phyloP scores from a whole-genome alignment of 2,329 filamentous ascomycete genomes.

The Didymella sp. region DNA sequence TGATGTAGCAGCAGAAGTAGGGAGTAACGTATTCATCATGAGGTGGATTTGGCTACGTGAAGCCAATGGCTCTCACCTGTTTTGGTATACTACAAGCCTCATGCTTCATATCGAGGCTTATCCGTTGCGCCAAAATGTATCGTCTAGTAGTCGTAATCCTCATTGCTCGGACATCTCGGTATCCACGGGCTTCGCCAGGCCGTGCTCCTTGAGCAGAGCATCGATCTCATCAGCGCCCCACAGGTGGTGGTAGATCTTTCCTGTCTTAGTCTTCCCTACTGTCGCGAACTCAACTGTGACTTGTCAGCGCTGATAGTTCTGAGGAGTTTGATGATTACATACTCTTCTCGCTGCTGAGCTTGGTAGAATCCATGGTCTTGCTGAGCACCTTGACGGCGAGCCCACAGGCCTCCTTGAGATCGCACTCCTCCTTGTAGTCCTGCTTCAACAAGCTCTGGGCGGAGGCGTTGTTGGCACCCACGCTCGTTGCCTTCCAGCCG shows the following conservation, averaged over 20 bases:
- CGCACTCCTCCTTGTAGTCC: constrained; percentile 99
- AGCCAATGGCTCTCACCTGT: constrained; percentile 38
- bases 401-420: constrained; percentile 92
- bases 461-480: constrained; percentile 96
- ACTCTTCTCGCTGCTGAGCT: constrained; percentile 99
- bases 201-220: constrained; percentile 91
- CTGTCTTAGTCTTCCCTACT: constrained; percentile 91
- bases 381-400: constrained; percentile 98
- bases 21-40: constrained; percentile 28
- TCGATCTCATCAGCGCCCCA: constrained; percentile 98
- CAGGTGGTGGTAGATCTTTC: constrained; percentile 97
- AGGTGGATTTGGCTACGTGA: constrained; percentile 36
- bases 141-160: constrained; percentile 32
- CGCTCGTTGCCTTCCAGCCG: constrained; percentile 98
- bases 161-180: constrained; percentile 48
- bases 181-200: constrained; percentile 73
- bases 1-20: not conserved
- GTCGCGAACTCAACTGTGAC: constrained; percentile 92
- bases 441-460: constrained; percentile 97
- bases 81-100: constrained; percentile 44
- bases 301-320: constrained; percentile 28
- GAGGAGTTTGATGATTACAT: constrained; percentile 51
- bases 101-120: constrained; percentile 36
- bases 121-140: constrained; percentile 31
- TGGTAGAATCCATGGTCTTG: constrained; percentile 99